These are phyloP conservation scores for Castanospermum australe DNA, from an alignment of 306 rosid species.

Conservation along the genomic window DNA sequence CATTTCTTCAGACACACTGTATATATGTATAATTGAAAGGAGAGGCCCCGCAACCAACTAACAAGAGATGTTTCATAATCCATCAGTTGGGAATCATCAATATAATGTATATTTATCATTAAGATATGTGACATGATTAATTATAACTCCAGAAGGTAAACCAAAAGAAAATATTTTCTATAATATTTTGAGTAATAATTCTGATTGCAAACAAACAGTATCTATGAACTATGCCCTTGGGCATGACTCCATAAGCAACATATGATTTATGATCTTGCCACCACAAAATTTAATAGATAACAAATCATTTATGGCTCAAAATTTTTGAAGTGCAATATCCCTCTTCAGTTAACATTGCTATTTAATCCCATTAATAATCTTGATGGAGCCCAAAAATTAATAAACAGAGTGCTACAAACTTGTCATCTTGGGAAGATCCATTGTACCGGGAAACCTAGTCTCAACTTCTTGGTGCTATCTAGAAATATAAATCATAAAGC, in stretches of 20 bases:
- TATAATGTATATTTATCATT: background rate
- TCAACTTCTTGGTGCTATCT: background rate
- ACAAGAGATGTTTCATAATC: conserved; percentile 32
- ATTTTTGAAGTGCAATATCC: background rate
- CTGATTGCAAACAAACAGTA: background rate
- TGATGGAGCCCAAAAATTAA: background rate
- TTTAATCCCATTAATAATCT: background rate
- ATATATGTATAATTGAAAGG: conserved; percentile 73
- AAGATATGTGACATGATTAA: conserved; percentile 10
- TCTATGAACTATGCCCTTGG: background rate
- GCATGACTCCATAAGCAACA: background rate
- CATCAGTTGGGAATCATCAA: conserved; percentile 31
- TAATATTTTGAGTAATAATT: background rate
- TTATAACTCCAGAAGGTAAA: conserved; percentile 9
- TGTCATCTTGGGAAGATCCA: background rate
- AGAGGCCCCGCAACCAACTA: conserved; percentile 75
- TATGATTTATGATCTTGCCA: background rate
- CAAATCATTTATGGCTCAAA: background rate
- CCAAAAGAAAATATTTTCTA: background rate
- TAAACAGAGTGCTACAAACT: background rate
- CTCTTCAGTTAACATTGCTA: background rate
- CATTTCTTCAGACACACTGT: conserved; percentile 85
- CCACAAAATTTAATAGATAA: background rate
- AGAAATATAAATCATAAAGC: background rate
- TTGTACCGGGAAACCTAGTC: background rate